A percentile compares a stretch with the other conserved stretches of the same genome.
Evolutionary conservation across 2,329 filamentous ascomycete genomes (phyloP).

Genomic region (Plenodomus lindquistii): DNA sequence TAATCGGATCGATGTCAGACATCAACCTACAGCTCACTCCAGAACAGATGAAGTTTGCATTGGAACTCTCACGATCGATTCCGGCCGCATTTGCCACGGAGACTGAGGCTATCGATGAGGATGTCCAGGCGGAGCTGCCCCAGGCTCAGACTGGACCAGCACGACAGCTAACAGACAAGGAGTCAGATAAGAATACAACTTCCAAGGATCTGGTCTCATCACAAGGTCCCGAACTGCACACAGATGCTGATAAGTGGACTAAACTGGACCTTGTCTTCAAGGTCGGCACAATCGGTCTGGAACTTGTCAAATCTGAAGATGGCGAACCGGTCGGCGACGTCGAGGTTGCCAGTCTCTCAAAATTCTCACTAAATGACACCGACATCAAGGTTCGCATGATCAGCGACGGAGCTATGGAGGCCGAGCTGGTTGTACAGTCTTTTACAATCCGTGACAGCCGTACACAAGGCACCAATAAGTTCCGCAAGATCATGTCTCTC

Average conservation of each 20-base stretch:
- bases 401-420: conserved; percentile 87
- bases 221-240: conserved; percentile 68
- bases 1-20: conserved; percentile 89
- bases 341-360: conserved; percentile 80
- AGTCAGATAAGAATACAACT: conserved; percentile 39
- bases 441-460: conserved; percentile 95
- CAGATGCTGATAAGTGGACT: conserved; percentile 76
- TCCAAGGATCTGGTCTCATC: conserved; percentile 54
- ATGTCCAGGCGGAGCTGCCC: conserved; percentile 75
- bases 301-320: conserved; percentile 78
- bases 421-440: conserved; percentile 88
- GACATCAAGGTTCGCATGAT: conserved; percentile 91
- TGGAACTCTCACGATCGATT: conserved; percentile 85
- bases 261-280: conserved; percentile 92
- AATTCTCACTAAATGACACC: conserved; percentile 92
- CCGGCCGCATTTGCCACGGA: conserved; percentile 84
- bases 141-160: conserved; percentile 56
- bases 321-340: conserved; percentile 78
- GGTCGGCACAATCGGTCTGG: conserved; percentile 83
- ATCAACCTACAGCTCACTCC: conserved; percentile 89
- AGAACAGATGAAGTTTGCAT: conserved; percentile 84
- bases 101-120: conserved; percentile 67
- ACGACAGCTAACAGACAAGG: conserved; percentile 49
- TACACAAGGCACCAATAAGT: conserved; percentile 89
- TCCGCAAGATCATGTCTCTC: conserved; percentile 96